These are phyloP conservation scores for Hyaloscypha hepaticicola DNA, from an alignment of 495 filamentous ascomycete species.

Conservation along the genomic window DNA sequence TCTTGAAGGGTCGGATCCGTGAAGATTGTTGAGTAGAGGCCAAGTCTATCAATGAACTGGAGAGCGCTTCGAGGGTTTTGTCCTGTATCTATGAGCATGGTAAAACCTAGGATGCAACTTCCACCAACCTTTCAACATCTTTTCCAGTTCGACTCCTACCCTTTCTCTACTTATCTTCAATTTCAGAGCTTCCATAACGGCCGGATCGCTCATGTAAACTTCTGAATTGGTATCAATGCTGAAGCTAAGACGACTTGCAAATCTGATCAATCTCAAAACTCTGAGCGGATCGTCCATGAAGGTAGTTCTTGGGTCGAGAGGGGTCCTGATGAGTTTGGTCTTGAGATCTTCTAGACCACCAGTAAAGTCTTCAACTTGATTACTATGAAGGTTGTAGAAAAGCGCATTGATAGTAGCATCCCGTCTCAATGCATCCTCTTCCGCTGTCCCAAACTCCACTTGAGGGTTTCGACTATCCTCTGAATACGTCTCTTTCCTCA, in stretches of 20 bases:
- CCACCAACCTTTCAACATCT: conserved; percentile 75
- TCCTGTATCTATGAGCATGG: conserved; percentile 42
- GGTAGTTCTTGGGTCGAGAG: conserved; percentile 84
- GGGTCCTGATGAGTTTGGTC: conserved; percentile 73
- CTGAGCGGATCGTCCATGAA: conserved; percentile 94
- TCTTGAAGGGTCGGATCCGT: conserved; percentile 54
- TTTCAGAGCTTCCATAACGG: conserved; percentile 73
- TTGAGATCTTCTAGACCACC: conserved; percentile 75
- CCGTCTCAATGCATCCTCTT: conserved; percentile 84
- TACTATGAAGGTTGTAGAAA: conserved; percentile 87
- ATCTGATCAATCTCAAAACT: conserved; percentile 84
- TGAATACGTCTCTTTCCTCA: conserved; percentile 87
- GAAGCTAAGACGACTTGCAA: conserved; percentile 83
- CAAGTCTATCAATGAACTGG: conserved; percentile 68
- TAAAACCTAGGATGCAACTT: conserved; percentile 4
- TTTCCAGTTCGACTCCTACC: conserved; percentile 78
- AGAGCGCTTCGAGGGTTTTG: conserved; percentile 68
- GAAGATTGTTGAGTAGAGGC: conserved; percentile 80
- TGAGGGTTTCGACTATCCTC: conserved; percentile 83
- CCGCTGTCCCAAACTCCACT: conserved; percentile 90
- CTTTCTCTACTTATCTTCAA: conserved; percentile 92
- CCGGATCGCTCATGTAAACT: conserved; percentile 68
- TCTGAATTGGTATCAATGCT: conserved; percentile 66
- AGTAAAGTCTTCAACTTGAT: conserved; percentile 81
- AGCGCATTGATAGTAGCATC: conserved; percentile 95